Base-by-base conservation (phyloP, 1,284 basidiomycete genomes). In the Naganishia cerealis region DNA sequence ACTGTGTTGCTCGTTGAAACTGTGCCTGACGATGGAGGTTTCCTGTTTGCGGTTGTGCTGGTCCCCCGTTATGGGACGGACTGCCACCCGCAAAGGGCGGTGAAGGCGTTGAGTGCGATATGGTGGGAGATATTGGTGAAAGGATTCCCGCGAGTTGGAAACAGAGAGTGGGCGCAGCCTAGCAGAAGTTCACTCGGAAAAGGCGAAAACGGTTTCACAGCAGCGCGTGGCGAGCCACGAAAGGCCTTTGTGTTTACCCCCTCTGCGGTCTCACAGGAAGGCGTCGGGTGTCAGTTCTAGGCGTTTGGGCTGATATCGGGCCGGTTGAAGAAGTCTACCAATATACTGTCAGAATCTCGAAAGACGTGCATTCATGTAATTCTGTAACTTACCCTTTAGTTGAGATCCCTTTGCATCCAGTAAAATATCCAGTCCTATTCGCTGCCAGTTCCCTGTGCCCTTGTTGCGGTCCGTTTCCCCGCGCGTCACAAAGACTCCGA, bases 91-190 rank as follows among this genome's bases (percentile, higher is more conserved):
- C 21, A 54, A 58, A 67, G 56, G 66, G 66, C 56, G 66, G 66
- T 16, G 66, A 67, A 57, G 66, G 26, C 46, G 66, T 58, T 67
- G 66, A 43, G 33, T 58, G 46, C 56, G 66, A 52, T 58, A 67
- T 67, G 55, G 38, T 67, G 66, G 29, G 46, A n/a, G 46, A 50
- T 36, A 38, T 63, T 54, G 57, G 13, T 63, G 38, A 54, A 54
- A 63, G 61, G 50, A 54, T 38, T 29, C n/a, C 15, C 50, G 40
- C 6, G 21, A 0, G 29, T 36, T 33, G 46, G 36, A 33, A 12
- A 29, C 33, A 29, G 39, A 24, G 57, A 58, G 12, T 26, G 16
- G 18, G 12, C n/a, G 5, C 7, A 58, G 42, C 57, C 39, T 43
- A 26, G 26, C 39, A 1, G 56, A 42, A 39, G 56, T 26, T 42